Evolutionary conservation across 371 early-diverging fungal species (phyloP), one percentile per base, ranked within the genome.

Genomic region (Mortierella polycephala): DNA sequence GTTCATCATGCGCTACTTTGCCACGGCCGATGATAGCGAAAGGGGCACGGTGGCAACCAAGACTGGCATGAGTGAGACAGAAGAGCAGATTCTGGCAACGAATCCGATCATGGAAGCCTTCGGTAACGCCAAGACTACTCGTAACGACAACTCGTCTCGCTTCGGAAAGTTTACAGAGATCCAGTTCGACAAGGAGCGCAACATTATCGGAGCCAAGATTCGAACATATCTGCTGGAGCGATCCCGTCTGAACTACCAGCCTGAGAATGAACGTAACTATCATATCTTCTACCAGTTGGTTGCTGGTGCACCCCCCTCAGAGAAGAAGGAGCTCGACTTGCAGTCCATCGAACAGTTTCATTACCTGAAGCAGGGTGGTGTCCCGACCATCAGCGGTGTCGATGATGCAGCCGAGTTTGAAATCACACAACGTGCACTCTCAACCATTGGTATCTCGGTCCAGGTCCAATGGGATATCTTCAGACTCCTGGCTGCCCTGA

Each of bases 31-130:
- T 62, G 90, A 91, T 57, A 83, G 91, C 67, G 89, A 87, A 46
- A 80, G 83, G 13, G 82, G 83, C 21, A 74, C 69, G 47, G 82
- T 81, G 21, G 74, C 81, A 37, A 52, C 62, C 62, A 67, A 67
- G 53, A 50, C 83, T 23, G 87, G 89, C 2, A 90, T 93, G 88
- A 93, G 93, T 50, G 91, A 91, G 65, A 92, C 93, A 0, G 95
- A 95, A 81, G 91, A 93, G 69, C 93, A 93, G 84, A 92, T 95
- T 71, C 74, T 94, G 86, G 93, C 98, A 14, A 97, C 99, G 62
- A 99, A 99, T 83, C 99, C 99, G 20, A 96, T 99, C 77, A 92
- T 99, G 87, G 99, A 99, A 90, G 95, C 98, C 21, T 99, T 99
- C 85, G 99, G 99, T 82, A 99, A 99, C 88, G 98, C 99, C 61